A percentile compares a stretch with the other conserved stretches of the same genome.
Conservation (phyloP, 805 yeast species). For the Isabelozyma pseudorhagii region DNA sequence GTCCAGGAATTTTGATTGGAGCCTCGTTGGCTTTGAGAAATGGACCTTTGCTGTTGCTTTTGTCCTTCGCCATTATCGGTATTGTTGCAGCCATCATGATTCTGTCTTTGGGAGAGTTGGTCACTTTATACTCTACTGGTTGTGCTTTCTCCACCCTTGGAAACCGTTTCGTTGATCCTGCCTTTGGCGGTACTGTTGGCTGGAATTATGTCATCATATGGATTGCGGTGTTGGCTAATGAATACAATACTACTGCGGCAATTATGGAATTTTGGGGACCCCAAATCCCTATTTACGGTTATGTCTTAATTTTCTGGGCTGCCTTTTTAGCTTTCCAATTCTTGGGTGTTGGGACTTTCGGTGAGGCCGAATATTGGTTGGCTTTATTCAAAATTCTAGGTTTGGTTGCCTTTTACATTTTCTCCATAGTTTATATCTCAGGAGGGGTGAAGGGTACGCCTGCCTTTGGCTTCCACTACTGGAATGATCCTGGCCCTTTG, state of each 20-base stretch:
- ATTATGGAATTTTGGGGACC: slow-evolving; percentile 50
- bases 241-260: slow-evolving; percentile 52
- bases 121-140: slow-evolving; percentile 50
- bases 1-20: slow-evolving; percentile 57
- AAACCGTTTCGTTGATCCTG: slow-evolving; percentile 48
- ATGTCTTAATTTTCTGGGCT: slow-evolving; percentile 51
- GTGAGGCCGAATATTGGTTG: slow-evolving; percentile 51
- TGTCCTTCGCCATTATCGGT: slow-evolving; percentile 53
- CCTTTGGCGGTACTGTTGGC: slow-evolving; percentile 56
- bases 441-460: slow-evolving; percentile 42
- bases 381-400: slow-evolving; percentile 44
- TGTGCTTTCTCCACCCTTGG: slow-evolving; percentile 53
- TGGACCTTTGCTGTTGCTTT: slow-evolving; percentile 52
- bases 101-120: slow-evolving; percentile 54
- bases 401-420: slow-evolving; percentile 47
- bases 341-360: slow-evolving; percentile 52
- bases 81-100: slow-evolving; percentile 52
- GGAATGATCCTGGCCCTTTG: slow-evolving; percentile 44
- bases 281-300: slow-evolving; percentile 52
- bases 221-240: slow-evolving; percentile 54
- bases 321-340: slow-evolving; percentile 48
- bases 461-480: slow-evolving; percentile 41
- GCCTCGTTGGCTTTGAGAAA: slow-evolving; percentile 48
- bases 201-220: slow-evolving; percentile 53
- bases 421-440: slow-evolving; percentile 42